Evolutionary conservation across 2,329 filamentous ascomycete genomes (phyloP).

Genomic region (Lizonia empirigonia): DNA sequence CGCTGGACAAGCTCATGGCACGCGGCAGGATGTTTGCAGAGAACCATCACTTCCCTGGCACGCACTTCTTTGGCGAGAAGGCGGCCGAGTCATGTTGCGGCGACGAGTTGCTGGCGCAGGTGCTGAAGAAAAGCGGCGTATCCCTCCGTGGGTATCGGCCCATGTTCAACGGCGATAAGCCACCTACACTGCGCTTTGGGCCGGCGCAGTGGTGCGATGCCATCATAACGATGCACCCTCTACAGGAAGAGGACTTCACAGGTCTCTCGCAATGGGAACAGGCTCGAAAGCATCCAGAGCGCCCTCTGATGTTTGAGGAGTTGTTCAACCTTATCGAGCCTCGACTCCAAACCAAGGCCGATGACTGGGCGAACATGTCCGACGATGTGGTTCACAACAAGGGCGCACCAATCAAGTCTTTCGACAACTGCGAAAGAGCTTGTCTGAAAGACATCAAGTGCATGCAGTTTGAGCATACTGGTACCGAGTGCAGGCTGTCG

Average conservation of each 20-base stretch:
- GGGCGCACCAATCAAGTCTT: constrained; percentile 29
- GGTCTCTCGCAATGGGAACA: constrained; percentile 37
- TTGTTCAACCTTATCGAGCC: constrained; percentile 41
- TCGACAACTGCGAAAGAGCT: constrained; percentile 35
- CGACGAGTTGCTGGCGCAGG: constrained; percentile 47
- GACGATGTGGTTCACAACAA: constrained; percentile 34
- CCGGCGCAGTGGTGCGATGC: constrained; percentile 53
- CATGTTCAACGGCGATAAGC: constrained; percentile 54
- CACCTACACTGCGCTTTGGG: constrained; percentile 46
- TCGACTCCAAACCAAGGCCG: constrained; percentile 26
- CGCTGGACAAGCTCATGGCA: constrained; percentile 54
- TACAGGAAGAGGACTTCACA: constrained; percentile 38
- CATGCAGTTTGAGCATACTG: constrained; percentile 41
- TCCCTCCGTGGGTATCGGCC: constrained; percentile 50
- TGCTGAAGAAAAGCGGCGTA: constrained; percentile 46
- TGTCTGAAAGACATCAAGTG: constrained; percentile 40
- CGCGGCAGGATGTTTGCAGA: constrained; percentile 47
- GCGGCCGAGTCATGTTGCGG: constrained; percentile 46
- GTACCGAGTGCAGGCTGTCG: constrained; percentile 36
- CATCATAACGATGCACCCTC: constrained; percentile 48
- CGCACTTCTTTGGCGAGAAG: constrained; percentile 45
- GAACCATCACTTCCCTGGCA: constrained; percentile 40
- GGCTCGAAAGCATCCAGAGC: constrained; percentile 26
- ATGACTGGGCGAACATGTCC: constrained; percentile 45
- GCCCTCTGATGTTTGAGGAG: constrained; percentile 43